Evolutionary conservation across 2,329 filamentous ascomycete genomes (phyloP).

Genomic region (Cytospora schulzeri): DNA sequence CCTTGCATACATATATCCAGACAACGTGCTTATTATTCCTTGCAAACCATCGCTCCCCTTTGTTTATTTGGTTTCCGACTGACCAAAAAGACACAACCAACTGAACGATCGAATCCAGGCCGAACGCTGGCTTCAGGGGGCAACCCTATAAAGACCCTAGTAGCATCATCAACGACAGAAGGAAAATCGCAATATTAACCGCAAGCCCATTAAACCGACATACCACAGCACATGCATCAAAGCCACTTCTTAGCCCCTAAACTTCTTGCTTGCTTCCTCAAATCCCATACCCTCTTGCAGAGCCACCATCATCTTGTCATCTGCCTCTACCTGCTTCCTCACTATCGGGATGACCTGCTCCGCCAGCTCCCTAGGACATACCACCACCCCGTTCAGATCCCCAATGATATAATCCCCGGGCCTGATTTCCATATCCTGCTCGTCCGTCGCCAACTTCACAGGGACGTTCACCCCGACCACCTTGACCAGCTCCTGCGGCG

Average conservation of each 20-base stretch:
- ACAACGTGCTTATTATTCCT: no score
- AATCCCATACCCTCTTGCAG: constrained; percentile 48
- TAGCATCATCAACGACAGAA: no score
- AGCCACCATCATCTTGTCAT: constrained; percentile 44
- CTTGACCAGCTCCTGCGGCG: constrained; percentile 46
- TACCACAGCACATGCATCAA: no score
- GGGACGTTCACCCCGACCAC: constrained; percentile 46
- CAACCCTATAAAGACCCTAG: no score
- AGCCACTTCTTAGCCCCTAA: constrained; percentile 32
- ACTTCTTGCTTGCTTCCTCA: constrained; percentile 46
- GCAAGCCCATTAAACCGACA: no score
- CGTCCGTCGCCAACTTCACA: constrained; percentile 41
- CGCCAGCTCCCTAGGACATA: constrained; percentile 43
- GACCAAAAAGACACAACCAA: no score
- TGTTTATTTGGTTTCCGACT: no score
- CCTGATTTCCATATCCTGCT: constrained; percentile 42
- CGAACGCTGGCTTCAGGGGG: no score
- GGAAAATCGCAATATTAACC: no score
- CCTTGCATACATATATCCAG: no score
- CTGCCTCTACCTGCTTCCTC: constrained; percentile 44
- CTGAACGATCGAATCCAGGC: no score
- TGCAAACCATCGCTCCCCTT: no score
- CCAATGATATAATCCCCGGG: constrained; percentile 49
- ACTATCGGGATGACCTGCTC: constrained; percentile 45
- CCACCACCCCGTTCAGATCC: constrained; percentile 49